These are phyloP conservation scores for Aureobasidium musti DNA, from an alignment of 2,329 filamentous ascomycete genomes.

Conservation along the genomic window DNA sequence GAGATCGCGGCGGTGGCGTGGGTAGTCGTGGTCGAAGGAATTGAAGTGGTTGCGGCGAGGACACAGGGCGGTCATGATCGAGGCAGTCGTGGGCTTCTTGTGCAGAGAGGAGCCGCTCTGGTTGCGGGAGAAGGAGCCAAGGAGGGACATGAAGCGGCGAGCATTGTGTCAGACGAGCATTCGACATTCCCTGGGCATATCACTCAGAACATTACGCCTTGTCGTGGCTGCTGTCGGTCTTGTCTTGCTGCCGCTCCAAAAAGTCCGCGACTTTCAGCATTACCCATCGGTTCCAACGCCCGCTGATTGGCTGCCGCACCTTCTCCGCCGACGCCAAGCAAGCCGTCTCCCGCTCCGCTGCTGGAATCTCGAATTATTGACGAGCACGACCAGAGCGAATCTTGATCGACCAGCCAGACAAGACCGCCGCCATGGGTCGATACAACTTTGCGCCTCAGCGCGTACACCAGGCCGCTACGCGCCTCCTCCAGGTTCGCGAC, in stretches of 20 bases:
- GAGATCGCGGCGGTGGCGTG: conserved; percentile 11
- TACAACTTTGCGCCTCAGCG: conserved; percentile 55
- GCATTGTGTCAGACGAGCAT: conserved; percentile 56
- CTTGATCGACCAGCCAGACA: not conserved
- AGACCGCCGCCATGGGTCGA: conserved; percentile 50
- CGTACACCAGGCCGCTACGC: conserved; percentile 56
- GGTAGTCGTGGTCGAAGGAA: conserved; percentile 9
- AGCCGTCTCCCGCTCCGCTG: conserved; percentile 6
- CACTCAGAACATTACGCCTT: conserved; percentile 10
- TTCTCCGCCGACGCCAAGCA: conserved; percentile 20
- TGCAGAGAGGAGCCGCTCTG: conserved; percentile 35
- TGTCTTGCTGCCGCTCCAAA: conserved; percentile 18
- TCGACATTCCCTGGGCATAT: conserved; percentile 23
- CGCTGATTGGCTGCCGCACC: conserved; percentile 30
- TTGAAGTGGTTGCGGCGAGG: conserved; percentile 8
- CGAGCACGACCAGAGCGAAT: not conserved
- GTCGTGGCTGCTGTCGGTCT: no score
- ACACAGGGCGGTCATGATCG: conserved; percentile 36
- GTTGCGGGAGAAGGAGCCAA: conserved; percentile 57
- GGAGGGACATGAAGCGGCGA: conserved; percentile 64
- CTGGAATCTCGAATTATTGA: conserved; percentile 8
- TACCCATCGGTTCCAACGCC: not conserved
- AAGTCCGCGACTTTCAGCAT: conserved; percentile 16
- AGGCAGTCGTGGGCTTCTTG: conserved; percentile 43
- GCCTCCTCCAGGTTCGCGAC: conserved; percentile 47